Base-by-base conservation (phyloP, 176 grass and related monocot species). In the Zea luxurians region DNA sequence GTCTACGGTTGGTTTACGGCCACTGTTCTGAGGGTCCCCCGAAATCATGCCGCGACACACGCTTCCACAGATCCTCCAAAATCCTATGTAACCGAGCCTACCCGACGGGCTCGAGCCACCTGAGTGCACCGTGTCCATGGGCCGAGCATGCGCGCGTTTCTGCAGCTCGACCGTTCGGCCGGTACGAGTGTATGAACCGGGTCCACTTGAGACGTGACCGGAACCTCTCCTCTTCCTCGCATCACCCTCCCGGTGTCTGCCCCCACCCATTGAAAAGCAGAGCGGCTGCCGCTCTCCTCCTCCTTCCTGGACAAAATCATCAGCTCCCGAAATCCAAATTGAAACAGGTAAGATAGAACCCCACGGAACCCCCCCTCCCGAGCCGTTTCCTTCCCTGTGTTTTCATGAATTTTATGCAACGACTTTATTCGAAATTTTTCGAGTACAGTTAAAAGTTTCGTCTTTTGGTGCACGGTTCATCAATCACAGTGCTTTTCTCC, bases 211-310 rank as follows among this genome's bases (percentile, higher is more conserved):
- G n/a, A 69, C 42, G 45, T 7, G 8, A 2, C 65, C 13, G 36
- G 45, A 81, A 52, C 75, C 18, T 35, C 58, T 16, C 66, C 27
- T n/a, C n/a, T n/a, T 27, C 1, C n/a, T 42, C 74, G 35, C 80
- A 68, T 71, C 74, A 48, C 7, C 81, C 17, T n/a, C 54, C 54
- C 16, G 27, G 27, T 0, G 27, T 27, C 27, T 27, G 4, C 6
- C 55, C n/a, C 9, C n/a, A 48, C 45, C 74, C 66, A 68, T 85
- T 81, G 81, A 89, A 89, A 77, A 17, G 69, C 59, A 57, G 37
- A 7, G 48, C 12, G 21, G 48, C 72, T 71, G 44, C 5, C 60
- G 35, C 36, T 15, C 27, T 27, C 27, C 27, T 27, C n/a, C 43
- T 57, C 71, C 72, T 63, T 52, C 78, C 47, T 77, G 82, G 35